Conservation (phyloP, 768 basidiomycete species). For the Multifurca ochricompacta region DNA sequence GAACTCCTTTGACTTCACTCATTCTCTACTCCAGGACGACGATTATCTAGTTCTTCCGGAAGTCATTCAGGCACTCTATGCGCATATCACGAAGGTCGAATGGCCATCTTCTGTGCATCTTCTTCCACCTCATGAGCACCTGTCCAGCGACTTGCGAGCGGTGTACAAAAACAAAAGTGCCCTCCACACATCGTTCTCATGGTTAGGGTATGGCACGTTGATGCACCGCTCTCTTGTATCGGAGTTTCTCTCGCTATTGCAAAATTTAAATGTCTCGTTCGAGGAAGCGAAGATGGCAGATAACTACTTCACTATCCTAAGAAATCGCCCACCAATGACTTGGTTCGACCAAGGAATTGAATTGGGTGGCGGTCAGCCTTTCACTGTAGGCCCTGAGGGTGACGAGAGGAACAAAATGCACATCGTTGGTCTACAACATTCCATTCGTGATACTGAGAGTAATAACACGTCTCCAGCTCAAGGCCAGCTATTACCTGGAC, state of each 20-base stretch:
- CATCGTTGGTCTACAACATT: constrained; percentile 38
- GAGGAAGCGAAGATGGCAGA: constrained; percentile 60
- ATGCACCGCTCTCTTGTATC: constrained; percentile 36
- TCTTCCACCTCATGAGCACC: constrained; percentile 53
- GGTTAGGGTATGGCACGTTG: constrained; percentile 60
- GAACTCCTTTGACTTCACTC: not conserved
- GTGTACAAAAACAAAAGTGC: constrained; percentile 29
- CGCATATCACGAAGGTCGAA: constrained; percentile 29
- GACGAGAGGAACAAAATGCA: constrained; percentile 48
- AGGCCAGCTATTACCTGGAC: constrained; percentile 35
- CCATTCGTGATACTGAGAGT: not conserved
- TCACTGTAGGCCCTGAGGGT: constrained; percentile 53
- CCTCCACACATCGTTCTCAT: constrained; percentile 52
- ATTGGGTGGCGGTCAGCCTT: constrained; percentile 51
- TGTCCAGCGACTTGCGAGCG: constrained; percentile 45
- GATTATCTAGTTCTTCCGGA: constrained; percentile 57
- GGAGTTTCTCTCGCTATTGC: constrained; percentile 44
- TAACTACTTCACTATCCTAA: constrained; percentile 57
- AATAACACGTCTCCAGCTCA: constrained; percentile 28
- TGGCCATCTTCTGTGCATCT: constrained; percentile 37
- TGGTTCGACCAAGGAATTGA: constrained; percentile 62
- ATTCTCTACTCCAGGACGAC: constrained; percentile 43
- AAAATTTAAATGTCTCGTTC: constrained; percentile 35
- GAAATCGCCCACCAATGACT: constrained; percentile 46
- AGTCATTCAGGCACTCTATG: constrained; percentile 43